Evolutionary conservation across 2,329 filamentous ascomycete species (phyloP).

Genomic region (Niveomyces coronatus): DNA sequence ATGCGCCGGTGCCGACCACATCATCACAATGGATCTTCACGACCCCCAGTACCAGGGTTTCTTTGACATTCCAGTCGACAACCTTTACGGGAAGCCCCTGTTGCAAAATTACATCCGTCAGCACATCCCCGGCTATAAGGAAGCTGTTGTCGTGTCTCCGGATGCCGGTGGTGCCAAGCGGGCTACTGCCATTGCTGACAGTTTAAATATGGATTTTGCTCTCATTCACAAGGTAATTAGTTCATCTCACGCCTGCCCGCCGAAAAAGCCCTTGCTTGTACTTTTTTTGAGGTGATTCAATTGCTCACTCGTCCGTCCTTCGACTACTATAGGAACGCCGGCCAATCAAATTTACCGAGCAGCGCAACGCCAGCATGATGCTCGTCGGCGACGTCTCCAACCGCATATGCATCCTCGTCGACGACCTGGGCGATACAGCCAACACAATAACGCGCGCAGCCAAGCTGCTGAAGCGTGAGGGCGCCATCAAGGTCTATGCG

Average conservation of each 20-base stretch:
- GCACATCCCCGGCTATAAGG: conserved; percentile 72
- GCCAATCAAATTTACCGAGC: conserved; percentile 76
- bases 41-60: conserved; percentile 97
- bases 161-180: conserved; percentile 95
- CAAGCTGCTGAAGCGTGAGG: conserved; percentile 92
- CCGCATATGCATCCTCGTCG: conserved; percentile 78
- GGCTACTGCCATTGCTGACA: conserved; percentile 89
- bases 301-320: too few relatives aligned
- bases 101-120: conserved; percentile 64
- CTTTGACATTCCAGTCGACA: conserved; percentile 97
- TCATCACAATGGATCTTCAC: conserved; percentile 96
- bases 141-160: conserved; percentile 87
- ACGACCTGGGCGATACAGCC: conserved; percentile 90
- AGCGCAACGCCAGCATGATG: conserved; percentile 93
- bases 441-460: conserved; percentile 96
- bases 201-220: conserved; percentile 87
- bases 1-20: conserved; percentile 90
- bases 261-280: too few relatives aligned
- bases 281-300: too few relatives aligned
- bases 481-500: conserved; percentile 83
- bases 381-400: conserved; percentile 77
- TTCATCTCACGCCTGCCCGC: conserved; percentile 17
- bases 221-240: conserved; percentile 83
- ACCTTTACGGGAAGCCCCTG: conserved; percentile 77
- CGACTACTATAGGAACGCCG: conserved; percentile 60